Base-by-base conservation (phyloP, 176 grass and related monocot species). In the Dendrocalamus sinicus region DNA sequence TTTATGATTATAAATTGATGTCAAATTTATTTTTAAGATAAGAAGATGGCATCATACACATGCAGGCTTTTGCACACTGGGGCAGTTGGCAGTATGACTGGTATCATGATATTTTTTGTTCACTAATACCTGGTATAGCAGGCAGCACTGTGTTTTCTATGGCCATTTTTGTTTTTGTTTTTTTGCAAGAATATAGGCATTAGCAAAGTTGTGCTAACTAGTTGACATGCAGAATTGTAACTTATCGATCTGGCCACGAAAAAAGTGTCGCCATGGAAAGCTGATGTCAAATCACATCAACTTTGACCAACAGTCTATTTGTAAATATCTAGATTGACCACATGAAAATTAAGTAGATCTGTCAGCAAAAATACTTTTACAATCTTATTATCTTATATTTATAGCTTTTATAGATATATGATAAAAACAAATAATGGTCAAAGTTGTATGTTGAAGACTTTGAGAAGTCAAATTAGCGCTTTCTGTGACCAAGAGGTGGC, bases 271-370 rank as follows among this genome's bases (percentile, higher is more conserved):
- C 45, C 0, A 26, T 28, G 23, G n/a, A 45, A 28, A 70, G 45
- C 48, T 72, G 43, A 8, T 73, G 44, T 47, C 44, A 46, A 46
- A 46, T 46, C 9, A 46, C 44, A 11, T 46, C 44, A 46, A 46
- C 44, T 46, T 46, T 50, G 55, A 24, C 55, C 57, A 45, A 44
- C 22, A 61, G 12, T 78, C 39, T 24, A 60, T 62, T 44, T 44
- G 13, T 9, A 62, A 78, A 62, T 78, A 23, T 62, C 39, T 45
- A 45, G 40, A 61, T 24, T 61, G 57, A 39, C 4, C 22, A 78
- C 39, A 45, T 43, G 44, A 50, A 73, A 73, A 45, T 78, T 40
- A 78, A 41, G 39, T 43, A 16, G 7, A 45, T 78, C 39, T 78
- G 4, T 62, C 2, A 44, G 7, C 6, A 8, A 60, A 77, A 60